Conservation (phyloP, 139 green algal genomes). For the Auxenochlorella pyrenoidosa region DNA sequence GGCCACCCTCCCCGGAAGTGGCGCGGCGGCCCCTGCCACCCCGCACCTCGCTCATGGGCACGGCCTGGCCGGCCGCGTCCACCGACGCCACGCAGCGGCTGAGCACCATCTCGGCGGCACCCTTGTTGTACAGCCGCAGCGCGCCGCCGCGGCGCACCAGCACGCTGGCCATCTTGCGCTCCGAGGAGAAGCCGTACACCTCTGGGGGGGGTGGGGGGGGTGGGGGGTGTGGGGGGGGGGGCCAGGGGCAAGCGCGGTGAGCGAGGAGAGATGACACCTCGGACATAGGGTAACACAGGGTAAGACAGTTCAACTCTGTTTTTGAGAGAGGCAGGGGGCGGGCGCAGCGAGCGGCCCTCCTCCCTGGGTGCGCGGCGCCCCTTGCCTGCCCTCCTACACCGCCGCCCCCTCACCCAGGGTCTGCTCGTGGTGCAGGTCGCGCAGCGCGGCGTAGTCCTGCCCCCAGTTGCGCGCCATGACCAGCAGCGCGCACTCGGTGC, state of each 20-base stretch:
- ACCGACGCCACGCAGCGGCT: slow-evolving; percentile 71
- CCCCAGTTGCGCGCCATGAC: slow-evolving; percentile 81
- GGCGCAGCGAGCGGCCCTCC: neutral
- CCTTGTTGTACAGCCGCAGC: slow-evolving; percentile 93
- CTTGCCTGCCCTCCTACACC: neutral
- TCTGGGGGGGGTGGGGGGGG: slow-evolving; percentile 28
- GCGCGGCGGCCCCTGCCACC: neutral
- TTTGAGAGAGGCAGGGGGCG: neutral
- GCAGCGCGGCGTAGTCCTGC: slow-evolving; percentile 68
- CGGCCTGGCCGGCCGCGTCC: slow-evolving; percentile 56
- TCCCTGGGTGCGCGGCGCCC: too few relatives aligned
- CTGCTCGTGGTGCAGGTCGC: slow-evolving; percentile 42
- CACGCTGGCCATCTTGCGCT: slow-evolving; percentile 87
- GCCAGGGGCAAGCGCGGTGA: neutral
- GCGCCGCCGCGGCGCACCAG: slow-evolving; percentile 63
- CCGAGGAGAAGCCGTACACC: slow-evolving; percentile 92
- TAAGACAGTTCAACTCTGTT: too few relatives aligned
- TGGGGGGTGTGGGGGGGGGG: neutral
- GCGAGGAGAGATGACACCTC: neutral
- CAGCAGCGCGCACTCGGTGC: slow-evolving; percentile 96
- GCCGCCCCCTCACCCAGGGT: neutral
- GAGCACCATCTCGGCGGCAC: slow-evolving; percentile 95
- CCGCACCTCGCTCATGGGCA: slow-evolving; percentile 59
- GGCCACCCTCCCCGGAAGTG: too few relatives aligned
- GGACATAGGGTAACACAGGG: too few relatives aligned